Conservation (phyloP, 306 rosid species). For the Cicer arietinum region DNA sequence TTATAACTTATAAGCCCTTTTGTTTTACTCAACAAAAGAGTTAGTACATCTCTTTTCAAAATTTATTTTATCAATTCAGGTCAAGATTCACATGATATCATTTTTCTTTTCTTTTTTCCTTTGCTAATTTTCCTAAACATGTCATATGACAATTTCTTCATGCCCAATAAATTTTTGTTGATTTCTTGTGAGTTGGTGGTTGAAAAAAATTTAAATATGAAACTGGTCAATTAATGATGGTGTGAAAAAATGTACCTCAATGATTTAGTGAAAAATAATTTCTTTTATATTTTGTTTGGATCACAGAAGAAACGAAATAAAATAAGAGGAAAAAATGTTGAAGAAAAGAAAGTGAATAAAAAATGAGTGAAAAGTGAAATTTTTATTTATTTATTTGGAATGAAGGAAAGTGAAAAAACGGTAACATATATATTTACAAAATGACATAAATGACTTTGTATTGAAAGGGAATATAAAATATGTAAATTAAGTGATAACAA, state of each 20-base stretch:
- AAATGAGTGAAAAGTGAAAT: too few relatives aligned
- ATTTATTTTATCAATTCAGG: constrained; percentile 10
- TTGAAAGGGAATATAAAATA: too few relatives aligned
- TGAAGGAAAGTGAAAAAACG: too few relatives aligned
- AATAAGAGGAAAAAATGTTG: too few relatives aligned
- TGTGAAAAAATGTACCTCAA: neutral
- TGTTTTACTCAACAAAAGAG: constrained; percentile 1
- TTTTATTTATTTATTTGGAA: too few relatives aligned
- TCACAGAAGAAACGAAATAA: too few relatives aligned
- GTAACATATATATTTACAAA: too few relatives aligned
- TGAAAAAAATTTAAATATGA: neutral
- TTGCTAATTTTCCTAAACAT: neutral
- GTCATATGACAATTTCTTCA: constrained; percentile 9
- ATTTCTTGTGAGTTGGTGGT: constrained; percentile 19
- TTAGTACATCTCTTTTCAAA: neutral
- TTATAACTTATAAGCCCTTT: neutral
- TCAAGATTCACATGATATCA: constrained; percentile 15
- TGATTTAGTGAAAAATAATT: too few relatives aligned
- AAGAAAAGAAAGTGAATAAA: too few relatives aligned
- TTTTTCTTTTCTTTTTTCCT: neutral
- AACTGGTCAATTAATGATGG: constrained; percentile 3
- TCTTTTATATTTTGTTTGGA: too few relatives aligned
- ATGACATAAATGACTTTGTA: too few relatives aligned
- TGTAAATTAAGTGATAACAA: too few relatives aligned
- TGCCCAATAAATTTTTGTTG: neutral